Conservation (phyloP, 2,329 filamentous ascomycete genomes). For the Penicillium expansum region DNA sequence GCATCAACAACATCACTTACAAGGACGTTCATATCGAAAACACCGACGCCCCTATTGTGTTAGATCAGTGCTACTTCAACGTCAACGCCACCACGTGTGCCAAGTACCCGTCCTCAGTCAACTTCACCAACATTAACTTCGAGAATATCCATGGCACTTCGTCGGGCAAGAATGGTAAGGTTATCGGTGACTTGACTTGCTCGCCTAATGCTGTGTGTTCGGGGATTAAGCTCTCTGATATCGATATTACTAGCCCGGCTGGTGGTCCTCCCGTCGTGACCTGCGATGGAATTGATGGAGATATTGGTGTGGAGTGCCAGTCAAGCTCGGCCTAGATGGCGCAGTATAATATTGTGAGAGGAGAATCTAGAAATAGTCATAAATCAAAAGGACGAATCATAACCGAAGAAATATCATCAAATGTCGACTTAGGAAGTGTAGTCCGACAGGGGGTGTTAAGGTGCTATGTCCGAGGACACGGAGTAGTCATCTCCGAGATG, state of each 20-base stretch:
- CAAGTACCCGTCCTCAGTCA: constrained; percentile 55
- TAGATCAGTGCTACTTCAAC: constrained; percentile 64
- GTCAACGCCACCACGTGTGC: constrained; percentile 53
- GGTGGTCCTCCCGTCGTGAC: constrained; percentile 46
- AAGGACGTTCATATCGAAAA: constrained; percentile 59
- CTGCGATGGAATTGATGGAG: constrained; percentile 50
- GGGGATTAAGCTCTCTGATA: constrained; percentile 55
- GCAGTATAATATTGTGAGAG: too few relatives aligned
- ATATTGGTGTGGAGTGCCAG: constrained; percentile 42
- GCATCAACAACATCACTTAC: constrained; percentile 62
- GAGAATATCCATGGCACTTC: constrained; percentile 58
- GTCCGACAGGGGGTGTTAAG: background rate
- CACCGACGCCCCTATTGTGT: constrained; percentile 56
- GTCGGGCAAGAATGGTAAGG: constrained; percentile 55
- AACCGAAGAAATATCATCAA: background rate
- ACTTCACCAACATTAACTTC: constrained; percentile 59
- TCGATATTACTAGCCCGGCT: constrained; percentile 54
- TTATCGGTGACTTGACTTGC: constrained; percentile 56
- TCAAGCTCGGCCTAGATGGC: constrained; percentile 12
- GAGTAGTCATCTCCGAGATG: background rate
- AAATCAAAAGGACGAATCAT: background rate
- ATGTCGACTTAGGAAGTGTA: background rate
- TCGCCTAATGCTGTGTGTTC: constrained; percentile 57
- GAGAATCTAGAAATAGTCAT: background rate
- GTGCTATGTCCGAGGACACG: background rate